Percentiles rank a stretch among this genome's conserved stretches.
phyloP scores from a whole-genome alignment of 73 alveolate genomes.

The Symbiodinium pilosum region DNA sequence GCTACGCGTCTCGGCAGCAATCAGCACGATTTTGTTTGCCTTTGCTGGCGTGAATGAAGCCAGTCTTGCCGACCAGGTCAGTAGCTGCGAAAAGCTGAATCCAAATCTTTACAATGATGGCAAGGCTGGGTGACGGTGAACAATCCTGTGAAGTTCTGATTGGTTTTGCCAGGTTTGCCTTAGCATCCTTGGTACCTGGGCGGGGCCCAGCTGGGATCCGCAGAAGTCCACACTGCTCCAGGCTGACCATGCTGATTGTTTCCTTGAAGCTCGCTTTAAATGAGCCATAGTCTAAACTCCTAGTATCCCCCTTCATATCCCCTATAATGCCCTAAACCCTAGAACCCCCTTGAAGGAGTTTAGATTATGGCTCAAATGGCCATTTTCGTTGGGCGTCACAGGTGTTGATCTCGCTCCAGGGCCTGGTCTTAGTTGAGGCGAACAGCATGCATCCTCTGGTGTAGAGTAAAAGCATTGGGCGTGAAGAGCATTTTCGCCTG shows the following conservation, averaged over 20 bases:
- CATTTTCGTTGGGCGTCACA: not conserved
- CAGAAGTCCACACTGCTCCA: constrained; percentile 42
- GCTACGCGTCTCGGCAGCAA: not conserved
- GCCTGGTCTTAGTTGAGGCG: constrained; percentile 78
- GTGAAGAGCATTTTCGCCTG: not conserved
- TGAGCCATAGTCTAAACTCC: too few relatives aligned
- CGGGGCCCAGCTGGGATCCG: constrained; percentile 92
- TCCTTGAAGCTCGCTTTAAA: too few relatives aligned
- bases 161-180: constrained; percentile 46
- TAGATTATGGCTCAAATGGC: too few relatives aligned
- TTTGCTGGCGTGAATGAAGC: not conserved
- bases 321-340: too few relatives aligned
- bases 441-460: not conserved
- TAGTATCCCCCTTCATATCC: too few relatives aligned
- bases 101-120: constrained; percentile 87
- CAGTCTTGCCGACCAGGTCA: constrained; percentile 3
- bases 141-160: not conserved
- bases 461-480: not conserved
- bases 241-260: too few relatives aligned
- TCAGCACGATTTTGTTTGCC: too few relatives aligned
- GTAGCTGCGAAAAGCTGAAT: constrained; percentile 56
- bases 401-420: constrained; percentile 80
- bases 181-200: constrained; percentile 75
- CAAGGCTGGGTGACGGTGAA: constrained; percentile 5
- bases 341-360: too few relatives aligned